Evolutionary conservation across 495 filamentous ascomycete species (phyloP).

Genomic region (Xeromyces bisporus): DNA sequence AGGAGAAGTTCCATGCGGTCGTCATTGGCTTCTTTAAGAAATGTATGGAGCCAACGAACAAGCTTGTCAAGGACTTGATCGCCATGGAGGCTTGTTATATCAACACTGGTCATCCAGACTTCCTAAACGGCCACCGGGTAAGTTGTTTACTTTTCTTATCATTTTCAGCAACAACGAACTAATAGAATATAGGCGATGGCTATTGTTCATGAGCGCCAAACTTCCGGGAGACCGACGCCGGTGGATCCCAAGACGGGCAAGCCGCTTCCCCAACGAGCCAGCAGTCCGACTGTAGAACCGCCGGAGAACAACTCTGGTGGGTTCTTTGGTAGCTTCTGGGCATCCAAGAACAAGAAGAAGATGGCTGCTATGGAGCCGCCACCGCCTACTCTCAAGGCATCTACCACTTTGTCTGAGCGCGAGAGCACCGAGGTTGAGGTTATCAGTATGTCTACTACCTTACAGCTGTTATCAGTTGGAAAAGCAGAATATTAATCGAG

Average conservation of each 20-base stretch:
- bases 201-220: constrained; percentile 83
- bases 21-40: constrained; percentile 96
- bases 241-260: constrained; percentile 99
- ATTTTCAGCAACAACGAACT: constrained; percentile 1
- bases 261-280: constrained; percentile 62
- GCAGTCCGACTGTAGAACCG: constrained; percentile 44
- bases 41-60: constrained; percentile 92
- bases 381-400: constrained; percentile 82
- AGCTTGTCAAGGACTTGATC: constrained; percentile 85
- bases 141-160: constrained; percentile 9
- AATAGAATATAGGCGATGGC: constrained; percentile 59
- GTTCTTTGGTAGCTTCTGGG: constrained; percentile 97
- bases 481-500: constrained; percentile 1
- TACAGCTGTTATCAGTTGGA: neutral
- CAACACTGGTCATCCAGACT: constrained; percentile 97
- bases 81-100: constrained; percentile 93
- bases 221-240: constrained; percentile 68
- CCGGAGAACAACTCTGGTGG: constrained; percentile 37
- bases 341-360: constrained; percentile 99
- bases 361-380: constrained; percentile 97
- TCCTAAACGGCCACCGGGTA: constrained; percentile 84
- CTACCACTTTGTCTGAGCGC: constrained; percentile 77
- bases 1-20: constrained; percentile 94
- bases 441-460: constrained; percentile 60
- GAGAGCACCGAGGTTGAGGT: constrained; percentile 93